These are phyloP conservation scores for Piper longum DNA, from an alignment of 164 flowering plant genomes.

Conservation along the genomic window DNA sequence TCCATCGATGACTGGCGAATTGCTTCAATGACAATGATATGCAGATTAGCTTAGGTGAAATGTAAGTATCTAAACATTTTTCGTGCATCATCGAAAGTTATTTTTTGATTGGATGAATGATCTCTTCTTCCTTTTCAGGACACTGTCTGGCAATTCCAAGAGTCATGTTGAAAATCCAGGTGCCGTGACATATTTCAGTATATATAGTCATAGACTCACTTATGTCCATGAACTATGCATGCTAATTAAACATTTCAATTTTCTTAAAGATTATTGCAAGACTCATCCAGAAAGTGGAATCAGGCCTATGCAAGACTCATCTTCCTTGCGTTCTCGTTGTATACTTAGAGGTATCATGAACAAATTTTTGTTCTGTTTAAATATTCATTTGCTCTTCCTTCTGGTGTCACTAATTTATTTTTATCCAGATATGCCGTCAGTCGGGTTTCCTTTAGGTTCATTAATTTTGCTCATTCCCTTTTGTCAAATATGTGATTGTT, in stretches of 20 bases:
- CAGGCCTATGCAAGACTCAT: slow-evolving; percentile 20
- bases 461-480: background rate
- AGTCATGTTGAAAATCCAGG: slow-evolving; percentile 56
- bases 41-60: slow-evolving; percentile 37
- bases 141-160: slow-evolving; percentile 31
- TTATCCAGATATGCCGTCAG: background rate
- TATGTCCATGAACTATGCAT: background rate
- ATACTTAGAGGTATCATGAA: slow-evolving; percentile 46
- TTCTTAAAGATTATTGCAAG: slow-evolving; percentile 35
- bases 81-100: slow-evolving; percentile 1
- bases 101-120: slow-evolving; percentile 2
- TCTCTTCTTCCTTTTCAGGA: slow-evolving; percentile 23
- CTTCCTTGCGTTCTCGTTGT: slow-evolving; percentile 30
- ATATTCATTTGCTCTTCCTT: background rate
- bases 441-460: background rate
- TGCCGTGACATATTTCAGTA: background rate
- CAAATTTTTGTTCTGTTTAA: background rate
- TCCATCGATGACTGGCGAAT: slow-evolving; percentile 58
- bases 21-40: slow-evolving; percentile 54
- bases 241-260: background rate
- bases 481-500: background rate
- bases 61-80: slow-evolving; percentile 28
- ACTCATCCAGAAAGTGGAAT: slow-evolving; percentile 28
- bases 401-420: background rate
- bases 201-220: background rate